phyloP scores from a whole-genome alignment of 164 flowering plant species.

The Macadamia tetraphylla region DNA sequence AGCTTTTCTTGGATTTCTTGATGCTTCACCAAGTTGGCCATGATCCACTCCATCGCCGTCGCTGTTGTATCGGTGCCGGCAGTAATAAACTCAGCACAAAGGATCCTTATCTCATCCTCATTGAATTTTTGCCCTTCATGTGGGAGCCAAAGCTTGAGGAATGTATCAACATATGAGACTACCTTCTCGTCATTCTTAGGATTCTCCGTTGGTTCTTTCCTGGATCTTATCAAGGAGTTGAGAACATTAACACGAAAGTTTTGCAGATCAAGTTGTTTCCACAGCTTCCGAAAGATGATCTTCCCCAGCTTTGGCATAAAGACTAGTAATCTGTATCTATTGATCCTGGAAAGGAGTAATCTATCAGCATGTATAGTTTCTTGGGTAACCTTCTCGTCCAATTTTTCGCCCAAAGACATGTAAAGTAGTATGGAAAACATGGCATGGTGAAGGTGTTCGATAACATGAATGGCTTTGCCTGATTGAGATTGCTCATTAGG shows the following conservation, averaged over 20 bases:
- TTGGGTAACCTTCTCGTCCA: too few relatives aligned
- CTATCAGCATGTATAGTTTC: too few relatives aligned
- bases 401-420: too few relatives aligned
- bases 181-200: neutral
- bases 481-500: too few relatives aligned
- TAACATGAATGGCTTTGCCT: too few relatives aligned
- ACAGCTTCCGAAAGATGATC: neutral
- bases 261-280: conserved; percentile 18
- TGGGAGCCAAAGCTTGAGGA: conserved; percentile 21
- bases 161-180: conserved; percentile 24
- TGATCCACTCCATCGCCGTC: conserved; percentile 30
- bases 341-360: too few relatives aligned
- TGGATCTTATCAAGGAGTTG: conserved; percentile 18
- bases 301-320: too few relatives aligned
- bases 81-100: conserved; percentile 31
- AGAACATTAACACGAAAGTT: conserved; percentile 14
- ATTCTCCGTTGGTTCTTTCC: neutral
- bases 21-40: conserved; percentile 29
- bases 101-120: conserved; percentile 26
- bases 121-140: conserved; percentile 22
- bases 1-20: conserved; percentile 10
- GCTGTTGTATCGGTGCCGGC: conserved; percentile 34
- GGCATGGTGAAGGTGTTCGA: too few relatives aligned
- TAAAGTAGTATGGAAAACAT: too few relatives aligned
- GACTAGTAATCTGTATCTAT: too few relatives aligned